Evolutionary conservation across 176 grass and related monocot genomes (phyloP), one percentile per base, ranked within the genome.

Genomic region (Pontederia paniculata): DNA sequence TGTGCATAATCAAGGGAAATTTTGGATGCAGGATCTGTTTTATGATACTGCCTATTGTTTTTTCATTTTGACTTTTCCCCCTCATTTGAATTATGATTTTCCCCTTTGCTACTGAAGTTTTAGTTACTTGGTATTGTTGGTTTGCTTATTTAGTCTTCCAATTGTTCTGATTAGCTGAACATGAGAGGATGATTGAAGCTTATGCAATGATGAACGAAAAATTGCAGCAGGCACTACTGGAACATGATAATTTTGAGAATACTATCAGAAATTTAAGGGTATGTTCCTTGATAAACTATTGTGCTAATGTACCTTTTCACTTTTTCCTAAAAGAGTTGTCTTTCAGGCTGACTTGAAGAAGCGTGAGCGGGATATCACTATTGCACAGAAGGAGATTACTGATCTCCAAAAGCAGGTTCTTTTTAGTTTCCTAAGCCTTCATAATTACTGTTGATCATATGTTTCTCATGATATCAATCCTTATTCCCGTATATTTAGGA

Each of bases 351-450:
- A 98, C 42, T 76, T 88, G 50, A 98, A 80, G 81, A 84, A 78
- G 58, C 48, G 28, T 44, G 86, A 91, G 51, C 83, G 83, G 23
- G 86, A 98, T 76, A 25, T 88, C 69, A 63, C 23, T 77, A 48
- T 98, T 54, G 77, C 93, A 50, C 72, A 91, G 23, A 90, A 75
- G 70, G 83, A 88, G 65, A 91, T 98, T 47, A 68, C 54, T 66
- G 93, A 98, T 69, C 82, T 98, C 44, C 74, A 83, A 51, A 98
- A 98, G 68, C 86, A 98, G 84, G 93, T 98, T 77, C 76, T 79
- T 43, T 16, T 76, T 54, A 44, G 58, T 60, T 60, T 28, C 25
- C 41, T 49, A 12, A 25, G 43, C 22, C 12, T 60, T 44, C 20
- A 17, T 25, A 11, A 54, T 16, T 61, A 20, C 48, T 42, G 58